phyloP scores from a whole-genome alignment of 352 stramenopile genomes.

The Thraustochytrium sp. region DNA sequence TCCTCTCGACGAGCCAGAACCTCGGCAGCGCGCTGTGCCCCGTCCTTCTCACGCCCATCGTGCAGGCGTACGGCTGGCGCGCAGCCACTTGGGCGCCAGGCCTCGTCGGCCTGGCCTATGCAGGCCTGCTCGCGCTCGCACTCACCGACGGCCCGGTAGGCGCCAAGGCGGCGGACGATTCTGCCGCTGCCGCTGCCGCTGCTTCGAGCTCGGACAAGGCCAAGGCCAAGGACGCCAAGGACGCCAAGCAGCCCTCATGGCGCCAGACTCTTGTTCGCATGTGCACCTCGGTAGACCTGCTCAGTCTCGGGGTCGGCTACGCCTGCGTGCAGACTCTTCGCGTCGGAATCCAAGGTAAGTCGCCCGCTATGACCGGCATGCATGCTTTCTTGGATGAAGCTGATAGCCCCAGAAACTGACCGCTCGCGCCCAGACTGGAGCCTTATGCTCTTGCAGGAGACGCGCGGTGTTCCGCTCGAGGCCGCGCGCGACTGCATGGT shows the following conservation, averaged over 20 bases:
- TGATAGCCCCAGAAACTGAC: too few species aligned
- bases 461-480: neutral
- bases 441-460: conserved; percentile 23
- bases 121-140: neutral
- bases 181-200: neutral
- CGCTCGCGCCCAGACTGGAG: too few species aligned
- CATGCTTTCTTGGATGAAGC: too few species aligned
- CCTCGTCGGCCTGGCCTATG: neutral
- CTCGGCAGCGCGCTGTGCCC: conserved; percentile 15
- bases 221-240: neutral
- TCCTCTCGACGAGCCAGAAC: conserved; percentile 38
- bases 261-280: neutral
- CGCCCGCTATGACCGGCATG: too few species aligned
- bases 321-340: neutral
- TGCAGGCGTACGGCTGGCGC: conserved; percentile 21
- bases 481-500: conserved; percentile 19
- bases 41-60: conserved; percentile 24
- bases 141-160: neutral
- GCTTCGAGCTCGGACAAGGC: neutral
- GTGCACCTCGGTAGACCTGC: neutral
- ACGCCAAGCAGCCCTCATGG: neutral
- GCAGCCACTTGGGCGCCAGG: neutral
- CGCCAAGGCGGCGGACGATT: neutral
- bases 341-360: conserved; percentile 33
- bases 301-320: conserved; percentile 25